A percentile compares a stretch with the other conserved stretches of the same genome.
phyloP scores from a whole-genome alignment of 306 rosid species.

The Pachyrhizus erosus region DNA sequence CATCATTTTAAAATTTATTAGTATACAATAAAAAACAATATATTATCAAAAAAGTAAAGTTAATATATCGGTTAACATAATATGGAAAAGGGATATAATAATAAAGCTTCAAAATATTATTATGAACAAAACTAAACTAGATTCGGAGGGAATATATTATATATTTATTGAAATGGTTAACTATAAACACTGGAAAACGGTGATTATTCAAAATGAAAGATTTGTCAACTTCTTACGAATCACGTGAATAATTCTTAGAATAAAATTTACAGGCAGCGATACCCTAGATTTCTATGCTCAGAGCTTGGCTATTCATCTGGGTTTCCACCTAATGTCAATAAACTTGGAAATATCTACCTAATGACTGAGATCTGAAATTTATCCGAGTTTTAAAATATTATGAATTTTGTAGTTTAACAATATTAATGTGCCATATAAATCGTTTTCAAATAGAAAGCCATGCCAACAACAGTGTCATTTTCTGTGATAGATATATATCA shows the following conservation, averaged over 20 bases:
- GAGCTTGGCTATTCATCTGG: neutral
- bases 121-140: neutral
- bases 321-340: neutral
- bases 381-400: constrained; percentile 4
- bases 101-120: neutral
- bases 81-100: neutral
- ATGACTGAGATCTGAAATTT: neutral
- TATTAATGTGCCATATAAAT: constrained; percentile 17
- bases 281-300: neutral
- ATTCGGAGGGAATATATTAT: neutral
- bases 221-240: neutral
- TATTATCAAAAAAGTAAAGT: neutral
- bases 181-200: neutral
- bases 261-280: neutral
- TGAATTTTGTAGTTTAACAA: constrained; percentile 25
- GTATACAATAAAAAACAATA: neutral
- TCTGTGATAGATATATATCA: constrained; percentile 21
- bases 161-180: neutral
- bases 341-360: neutral
- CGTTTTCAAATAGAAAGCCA: neutral
- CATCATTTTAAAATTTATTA: neutral
- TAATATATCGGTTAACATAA: neutral
- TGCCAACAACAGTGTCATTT: constrained; percentile 1
- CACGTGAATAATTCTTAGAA: constrained; percentile 27
- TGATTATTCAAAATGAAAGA: constrained; percentile 20